phyloP scores from a whole-genome alignment of 495 filamentous ascomycete genomes.

The Copromyces sp. region DNA sequence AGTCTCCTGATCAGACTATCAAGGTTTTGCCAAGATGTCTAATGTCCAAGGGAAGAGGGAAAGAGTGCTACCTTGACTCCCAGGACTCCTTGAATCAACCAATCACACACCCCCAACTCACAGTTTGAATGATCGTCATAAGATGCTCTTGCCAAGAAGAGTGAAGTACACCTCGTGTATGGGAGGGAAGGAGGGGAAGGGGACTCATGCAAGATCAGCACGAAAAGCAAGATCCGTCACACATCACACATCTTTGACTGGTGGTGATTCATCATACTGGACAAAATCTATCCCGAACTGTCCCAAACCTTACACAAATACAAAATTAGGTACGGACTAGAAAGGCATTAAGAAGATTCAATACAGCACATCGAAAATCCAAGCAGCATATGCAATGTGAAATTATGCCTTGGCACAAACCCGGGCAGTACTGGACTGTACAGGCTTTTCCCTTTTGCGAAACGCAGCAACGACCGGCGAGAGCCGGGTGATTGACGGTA shows the following conservation, averaged over 20 bases:
- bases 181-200: background rate
- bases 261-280: background rate
- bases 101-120: background rate
- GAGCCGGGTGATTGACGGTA: background rate
- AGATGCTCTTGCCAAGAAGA: background rate
- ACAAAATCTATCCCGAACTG: too few relatives aligned
- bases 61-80: background rate
- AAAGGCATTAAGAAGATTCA: too few relatives aligned
- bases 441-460: background rate
- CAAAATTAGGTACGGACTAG: too few relatives aligned
- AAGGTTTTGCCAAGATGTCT: background rate
- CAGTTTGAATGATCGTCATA: background rate
- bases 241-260: background rate
- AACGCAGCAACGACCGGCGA: background rate
- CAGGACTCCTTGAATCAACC: background rate
- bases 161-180: background rate
- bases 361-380: too few relatives aligned
- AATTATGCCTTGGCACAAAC: too few relatives aligned
- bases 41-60: background rate
- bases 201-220: background rate
- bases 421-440: background rate
- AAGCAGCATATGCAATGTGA: too few relatives aligned
- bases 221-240: background rate
- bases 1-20: background rate
- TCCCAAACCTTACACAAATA: too few relatives aligned